These are phyloP conservation scores for Trifolium repens DNA, from an alignment of 306 rosid species.

Conservation along the genomic window DNA sequence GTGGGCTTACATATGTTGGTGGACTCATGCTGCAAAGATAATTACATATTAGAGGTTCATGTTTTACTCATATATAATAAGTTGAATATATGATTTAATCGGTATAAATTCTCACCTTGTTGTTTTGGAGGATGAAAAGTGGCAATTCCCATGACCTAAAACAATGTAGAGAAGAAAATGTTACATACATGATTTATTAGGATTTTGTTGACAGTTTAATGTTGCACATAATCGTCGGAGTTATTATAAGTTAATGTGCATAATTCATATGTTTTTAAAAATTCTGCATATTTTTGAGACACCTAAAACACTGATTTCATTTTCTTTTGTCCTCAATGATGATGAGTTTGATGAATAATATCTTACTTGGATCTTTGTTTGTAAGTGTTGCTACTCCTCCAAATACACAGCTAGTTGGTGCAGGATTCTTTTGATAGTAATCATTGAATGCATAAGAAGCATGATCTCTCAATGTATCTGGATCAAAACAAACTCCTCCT, in stretches of 20 bases:
- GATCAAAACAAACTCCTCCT: constrained; percentile 80
- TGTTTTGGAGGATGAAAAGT: constrained; percentile 61
- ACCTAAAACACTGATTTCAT: no score
- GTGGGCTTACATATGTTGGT: constrained; percentile 47
- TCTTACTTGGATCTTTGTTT: constrained; percentile 90
- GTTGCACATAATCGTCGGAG: no score
- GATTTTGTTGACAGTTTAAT: no score
- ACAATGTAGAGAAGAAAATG: constrained; percentile 25
- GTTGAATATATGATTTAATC: constrained; percentile 5
- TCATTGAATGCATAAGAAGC: constrained; percentile 96
- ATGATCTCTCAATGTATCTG: constrained; percentile 73
- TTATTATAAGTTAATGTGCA: no score
- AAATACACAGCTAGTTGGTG: constrained; percentile 88
- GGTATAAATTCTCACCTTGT: constrained; percentile 61
- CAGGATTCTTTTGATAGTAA: constrained; percentile 89
- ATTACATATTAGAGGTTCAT: constrained; percentile 26
- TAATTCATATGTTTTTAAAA: no score
- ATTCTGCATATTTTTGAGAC: no score
- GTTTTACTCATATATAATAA: constrained; percentile 3
- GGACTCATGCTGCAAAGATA: constrained; percentile 62
- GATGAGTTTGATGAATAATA: not conserved
- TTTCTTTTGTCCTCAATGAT: no score
- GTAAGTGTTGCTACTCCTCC: constrained; percentile 84
- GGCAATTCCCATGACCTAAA: constrained; percentile 92
- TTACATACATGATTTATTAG: not conserved